Conservation (phyloP, 148 eudicot genomes). For the Heliosperma pusillum region DNA sequence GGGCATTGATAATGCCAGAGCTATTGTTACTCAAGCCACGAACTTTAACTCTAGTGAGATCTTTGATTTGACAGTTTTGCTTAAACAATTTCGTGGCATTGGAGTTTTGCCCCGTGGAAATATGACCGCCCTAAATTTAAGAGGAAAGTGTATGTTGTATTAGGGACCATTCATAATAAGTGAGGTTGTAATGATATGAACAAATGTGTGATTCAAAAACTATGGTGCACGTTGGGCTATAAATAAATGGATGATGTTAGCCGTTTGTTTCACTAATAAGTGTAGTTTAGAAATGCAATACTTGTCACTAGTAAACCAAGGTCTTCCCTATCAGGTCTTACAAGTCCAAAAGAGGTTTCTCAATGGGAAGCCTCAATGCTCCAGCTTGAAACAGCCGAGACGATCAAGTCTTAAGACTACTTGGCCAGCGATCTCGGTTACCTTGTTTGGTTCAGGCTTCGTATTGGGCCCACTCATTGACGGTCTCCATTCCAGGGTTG, state of each 20-base stretch:
- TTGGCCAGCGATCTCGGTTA: slow-evolving; percentile 42
- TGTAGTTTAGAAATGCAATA: slow-evolving; percentile 20
- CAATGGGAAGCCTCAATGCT: slow-evolving; percentile 5
- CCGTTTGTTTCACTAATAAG: no score
- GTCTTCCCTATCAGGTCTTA: slow-evolving; percentile 9
- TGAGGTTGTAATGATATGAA: neutral
- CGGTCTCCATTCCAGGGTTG: slow-evolving; percentile 73
- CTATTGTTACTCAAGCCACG: no score
- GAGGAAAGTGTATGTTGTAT: no score
- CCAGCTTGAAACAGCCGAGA: slow-evolving; percentile 32
- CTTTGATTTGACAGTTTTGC: no score
- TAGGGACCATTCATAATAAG: neutral
- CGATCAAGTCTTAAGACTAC: slow-evolving; percentile 11
- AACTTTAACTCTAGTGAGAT: no score
- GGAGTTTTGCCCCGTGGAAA: no score
- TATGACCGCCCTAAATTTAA: no score
- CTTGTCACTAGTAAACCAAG: neutral
- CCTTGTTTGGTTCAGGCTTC: slow-evolving; percentile 67
- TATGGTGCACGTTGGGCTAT: neutral
- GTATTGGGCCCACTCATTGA: slow-evolving; percentile 67
- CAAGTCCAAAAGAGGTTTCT: neutral
- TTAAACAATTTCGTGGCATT: no score
- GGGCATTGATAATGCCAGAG: no score
- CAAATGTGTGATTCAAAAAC: neutral
- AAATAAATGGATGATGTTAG: no score